phyloP scores from a whole-genome alignment of 257 asterid genomes.

The Forsythia viridissima region DNA sequence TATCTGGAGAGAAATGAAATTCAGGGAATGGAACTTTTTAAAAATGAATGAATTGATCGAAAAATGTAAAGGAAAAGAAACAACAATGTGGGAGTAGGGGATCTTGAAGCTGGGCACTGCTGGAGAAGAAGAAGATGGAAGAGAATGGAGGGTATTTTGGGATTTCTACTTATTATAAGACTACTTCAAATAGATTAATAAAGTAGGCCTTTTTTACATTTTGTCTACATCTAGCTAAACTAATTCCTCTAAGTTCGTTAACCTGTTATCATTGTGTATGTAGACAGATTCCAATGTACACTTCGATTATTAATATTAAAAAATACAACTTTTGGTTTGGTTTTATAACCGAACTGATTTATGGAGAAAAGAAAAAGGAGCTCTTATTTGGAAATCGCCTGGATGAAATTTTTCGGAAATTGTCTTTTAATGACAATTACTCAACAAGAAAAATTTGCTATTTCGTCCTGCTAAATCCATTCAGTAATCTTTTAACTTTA shows the following conservation, averaged over 20 bases:
- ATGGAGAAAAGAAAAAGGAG: too few relatives aligned
- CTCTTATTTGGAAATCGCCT: too few relatives aligned
- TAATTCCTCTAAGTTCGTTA: too few relatives aligned
- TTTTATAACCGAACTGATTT: too few relatives aligned
- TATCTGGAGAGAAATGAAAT: background rate
- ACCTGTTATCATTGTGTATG: too few relatives aligned
- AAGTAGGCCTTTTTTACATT: background rate
- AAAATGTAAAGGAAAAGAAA: background rate
- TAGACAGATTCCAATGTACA: too few relatives aligned
- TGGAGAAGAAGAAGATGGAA: background rate
- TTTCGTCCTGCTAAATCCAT: background rate
- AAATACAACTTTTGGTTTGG: too few relatives aligned
- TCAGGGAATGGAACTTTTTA: background rate
- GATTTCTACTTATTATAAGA: background rate
- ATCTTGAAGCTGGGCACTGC: background rate
- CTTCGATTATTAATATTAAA: too few relatives aligned
- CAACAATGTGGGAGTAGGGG: background rate
- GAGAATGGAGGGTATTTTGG: background rate
- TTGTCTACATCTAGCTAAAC: background rate
- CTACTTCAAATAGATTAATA: background rate
- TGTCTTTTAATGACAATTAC: background rate
- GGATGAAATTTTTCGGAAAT: too few relatives aligned
- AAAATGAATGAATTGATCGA: background rate
- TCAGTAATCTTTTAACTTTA: too few relatives aligned
- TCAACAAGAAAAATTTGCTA: background rate